These are phyloP conservation scores for Gentiana macrophylla DNA, from an alignment of 257 asterid species.

Conservation along the genomic window DNA sequence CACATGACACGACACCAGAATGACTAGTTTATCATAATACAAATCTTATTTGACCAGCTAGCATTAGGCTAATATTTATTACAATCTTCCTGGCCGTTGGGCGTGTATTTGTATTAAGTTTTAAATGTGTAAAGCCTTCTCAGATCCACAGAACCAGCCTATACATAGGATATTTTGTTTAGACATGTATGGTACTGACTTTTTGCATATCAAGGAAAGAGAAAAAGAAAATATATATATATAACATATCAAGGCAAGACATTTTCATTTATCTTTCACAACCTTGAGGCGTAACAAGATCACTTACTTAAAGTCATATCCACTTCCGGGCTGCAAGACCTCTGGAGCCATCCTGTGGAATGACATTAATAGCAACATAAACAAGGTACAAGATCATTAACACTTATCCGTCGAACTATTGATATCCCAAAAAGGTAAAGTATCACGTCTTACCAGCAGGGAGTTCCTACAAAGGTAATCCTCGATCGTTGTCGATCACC, in stretches of 20 bases:
- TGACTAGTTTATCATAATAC: no score
- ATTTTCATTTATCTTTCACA: no score
- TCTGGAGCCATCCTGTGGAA: conserved; percentile 97
- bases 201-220: not conserved
- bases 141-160: no score
- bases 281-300: not conserved
- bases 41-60: no score
- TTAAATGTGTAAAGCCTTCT: no score
- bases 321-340: conserved; percentile 97
- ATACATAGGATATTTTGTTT: no score
- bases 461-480: conserved; percentile 98
- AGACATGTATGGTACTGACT: not conserved
- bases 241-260: no score
- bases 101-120: no score
- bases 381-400: conserved; percentile 3
- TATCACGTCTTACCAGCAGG: conserved; percentile 68
- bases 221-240: not conserved
- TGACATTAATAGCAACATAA: conserved; percentile 12
- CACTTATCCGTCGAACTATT: not conserved
- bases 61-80: no score
- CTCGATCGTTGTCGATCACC: conserved; percentile 97
- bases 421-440: not conserved
- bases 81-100: no score
- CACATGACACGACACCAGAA: no score
- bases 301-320: conserved; percentile 95